Conservation (phyloP, 2,329 filamentous ascomycete species). For the Xylaria sp. region DNA sequence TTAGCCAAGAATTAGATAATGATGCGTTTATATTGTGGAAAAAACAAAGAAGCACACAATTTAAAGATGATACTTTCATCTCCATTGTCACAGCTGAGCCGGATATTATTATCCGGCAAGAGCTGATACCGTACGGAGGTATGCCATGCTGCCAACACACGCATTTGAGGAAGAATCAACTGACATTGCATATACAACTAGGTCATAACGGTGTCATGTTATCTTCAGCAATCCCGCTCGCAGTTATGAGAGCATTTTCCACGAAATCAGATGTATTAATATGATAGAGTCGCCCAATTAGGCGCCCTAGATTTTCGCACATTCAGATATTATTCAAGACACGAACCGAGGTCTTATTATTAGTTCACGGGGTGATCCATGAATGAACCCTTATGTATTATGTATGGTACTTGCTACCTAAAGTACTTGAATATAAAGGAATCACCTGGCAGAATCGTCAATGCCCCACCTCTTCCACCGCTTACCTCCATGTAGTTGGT, state of each 20-base stretch:
- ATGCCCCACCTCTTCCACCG: not conserved
- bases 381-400: not conserved
- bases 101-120: conserved; percentile 62
- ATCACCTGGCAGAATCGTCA: not conserved
- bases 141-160: conserved; percentile 42
- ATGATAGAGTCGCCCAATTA: not conserved
- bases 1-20: conserved; percentile 51
- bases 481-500: not conserved
- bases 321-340: not conserved
- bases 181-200: conserved; percentile 46
- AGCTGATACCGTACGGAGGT: conserved; percentile 66
- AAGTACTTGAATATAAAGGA: not conserved
- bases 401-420: not conserved
- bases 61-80: conserved; percentile 60
- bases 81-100: conserved; percentile 57
- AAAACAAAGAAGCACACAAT: conserved; percentile 55
- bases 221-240: conserved; percentile 70
- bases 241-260: conserved; percentile 73
- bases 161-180: not conserved
- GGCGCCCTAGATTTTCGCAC: not conserved
- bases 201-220: conserved; percentile 77
- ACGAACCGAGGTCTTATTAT: not conserved
- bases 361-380: not conserved
- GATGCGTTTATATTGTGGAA: conserved; percentile 58
- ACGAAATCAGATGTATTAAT: conserved; percentile 22